These are phyloP conservation scores for Fraxinus cuspidata DNA, from an alignment of 257 asterid genomes.

Conservation along the genomic window DNA sequence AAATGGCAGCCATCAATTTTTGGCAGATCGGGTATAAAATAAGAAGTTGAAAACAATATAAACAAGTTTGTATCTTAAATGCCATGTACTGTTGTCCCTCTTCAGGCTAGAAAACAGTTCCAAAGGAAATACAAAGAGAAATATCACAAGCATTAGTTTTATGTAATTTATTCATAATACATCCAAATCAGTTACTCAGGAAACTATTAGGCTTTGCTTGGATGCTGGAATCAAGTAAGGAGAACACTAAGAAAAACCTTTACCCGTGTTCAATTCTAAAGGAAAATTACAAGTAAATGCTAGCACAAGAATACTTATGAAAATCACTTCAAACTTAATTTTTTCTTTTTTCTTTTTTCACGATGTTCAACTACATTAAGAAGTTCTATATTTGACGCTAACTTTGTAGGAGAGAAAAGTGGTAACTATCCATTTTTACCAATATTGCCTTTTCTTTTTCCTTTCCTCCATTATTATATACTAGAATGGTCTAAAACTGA, in stretches of 20 bases:
- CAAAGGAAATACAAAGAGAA: background rate
- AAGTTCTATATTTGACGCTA: background rate
- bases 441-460: background rate
- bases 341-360: background rate
- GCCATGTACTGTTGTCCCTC: background rate
- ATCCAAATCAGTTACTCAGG: background rate
- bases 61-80: background rate
- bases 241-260: background rate
- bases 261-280: background rate
- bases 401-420: too few species aligned
- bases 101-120: background rate
- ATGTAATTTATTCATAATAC: background rate
- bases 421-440: background rate
- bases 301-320: background rate
- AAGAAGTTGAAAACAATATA: background rate
- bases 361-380: background rate
- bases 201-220: background rate
- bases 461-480: background rate
- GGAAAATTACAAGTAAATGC: background rate
- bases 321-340: background rate
- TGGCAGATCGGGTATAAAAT: slow-evolving; percentile 3
- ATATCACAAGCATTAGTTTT: background rate
- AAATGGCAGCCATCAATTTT: background rate
- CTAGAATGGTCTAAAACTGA: too few species aligned
- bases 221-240: background rate